A percentile compares a stretch with the other conserved stretches of the same genome.
Conservation (phyloP, 768 basidiomycete species). For the Pleurotus giganteus region DNA sequence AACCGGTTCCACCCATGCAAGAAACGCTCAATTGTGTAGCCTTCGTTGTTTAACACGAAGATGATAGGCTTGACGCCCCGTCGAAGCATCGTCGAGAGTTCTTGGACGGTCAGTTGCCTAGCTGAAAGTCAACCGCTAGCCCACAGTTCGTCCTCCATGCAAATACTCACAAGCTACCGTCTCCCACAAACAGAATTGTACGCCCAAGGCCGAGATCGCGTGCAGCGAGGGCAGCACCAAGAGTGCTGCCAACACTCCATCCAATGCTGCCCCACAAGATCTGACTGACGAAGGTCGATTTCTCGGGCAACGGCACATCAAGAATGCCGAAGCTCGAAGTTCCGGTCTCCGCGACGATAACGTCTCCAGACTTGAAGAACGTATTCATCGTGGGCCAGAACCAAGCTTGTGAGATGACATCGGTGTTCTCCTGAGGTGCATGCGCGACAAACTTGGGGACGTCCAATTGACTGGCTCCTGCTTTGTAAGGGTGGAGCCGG, state of each 20-base stretch:
- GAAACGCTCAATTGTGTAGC: slow-evolving; percentile 86
- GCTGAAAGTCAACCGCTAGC: slow-evolving; percentile 1
- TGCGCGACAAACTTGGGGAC: slow-evolving; percentile 45
- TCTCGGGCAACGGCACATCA: slow-evolving; percentile 75
- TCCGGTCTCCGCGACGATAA: slow-evolving; percentile 87
- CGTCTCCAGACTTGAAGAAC: slow-evolving; percentile 72
- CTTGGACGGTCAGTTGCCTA: slow-evolving; percentile 79
- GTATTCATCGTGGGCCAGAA: slow-evolving; percentile 79
- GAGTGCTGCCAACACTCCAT: slow-evolving; percentile 73
- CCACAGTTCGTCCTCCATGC: background rate
- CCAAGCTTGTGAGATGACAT: slow-evolving; percentile 71
- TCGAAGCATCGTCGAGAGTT: slow-evolving; percentile 81
- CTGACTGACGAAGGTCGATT: slow-evolving; percentile 65
- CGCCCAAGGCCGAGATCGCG: slow-evolving; percentile 59
- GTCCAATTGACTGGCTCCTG: slow-evolving; percentile 35
- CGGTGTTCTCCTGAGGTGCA: slow-evolving; percentile 48
- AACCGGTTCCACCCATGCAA: slow-evolving; percentile 64
- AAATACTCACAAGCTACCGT: slow-evolving; percentile 67
- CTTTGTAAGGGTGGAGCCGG: slow-evolving; percentile 42
- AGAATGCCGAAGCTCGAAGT: slow-evolving; percentile 86
- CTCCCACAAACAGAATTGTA: slow-evolving; percentile 83
- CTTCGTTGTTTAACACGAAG: slow-evolving; percentile 77
- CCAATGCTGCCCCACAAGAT: slow-evolving; percentile 93
- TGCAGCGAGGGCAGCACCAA: slow-evolving; percentile 82
- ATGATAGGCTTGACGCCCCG: slow-evolving; percentile 75